These are phyloP conservation scores for Hydnomerulius pinastri DNA, from an alignment of 768 basidiomycete species.

Conservation along the genomic window DNA sequence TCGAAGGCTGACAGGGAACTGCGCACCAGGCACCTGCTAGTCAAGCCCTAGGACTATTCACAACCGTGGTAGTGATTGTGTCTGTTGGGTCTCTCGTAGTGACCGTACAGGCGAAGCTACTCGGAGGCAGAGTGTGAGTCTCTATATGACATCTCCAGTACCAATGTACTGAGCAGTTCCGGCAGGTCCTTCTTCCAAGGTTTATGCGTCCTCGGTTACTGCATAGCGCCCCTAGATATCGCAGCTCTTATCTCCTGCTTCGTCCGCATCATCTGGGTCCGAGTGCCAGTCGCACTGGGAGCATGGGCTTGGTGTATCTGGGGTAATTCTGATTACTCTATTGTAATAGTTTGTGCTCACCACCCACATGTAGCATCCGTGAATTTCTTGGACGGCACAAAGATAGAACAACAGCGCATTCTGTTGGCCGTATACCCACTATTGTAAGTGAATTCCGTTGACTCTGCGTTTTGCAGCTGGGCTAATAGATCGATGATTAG, in stretches of 20 bases:
- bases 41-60: constrained; percentile 89
- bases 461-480: constrained; percentile 3
- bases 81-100: constrained; percentile 89
- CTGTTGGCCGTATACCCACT: constrained; percentile 96
- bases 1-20: not conserved
- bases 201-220: constrained; percentile 92
- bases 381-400: constrained; percentile 94
- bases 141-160: not conserved
- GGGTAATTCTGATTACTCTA: constrained; percentile 53
- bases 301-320: constrained; percentile 98
- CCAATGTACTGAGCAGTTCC: constrained; percentile 2
- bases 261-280: constrained; percentile 81
- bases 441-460: constrained; percentile 52
- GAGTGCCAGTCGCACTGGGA: constrained; percentile 80
- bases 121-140: constrained; percentile 80
- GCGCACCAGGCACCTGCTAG: constrained; percentile 70
- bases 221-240: constrained; percentile 88
- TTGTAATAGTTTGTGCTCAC: constrained; percentile 1
- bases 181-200: constrained; percentile 93
- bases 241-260: constrained; percentile 88
- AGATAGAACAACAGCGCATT: constrained; percentile 87
- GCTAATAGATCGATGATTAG: constrained; percentile 37
- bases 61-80: constrained; percentile 90
- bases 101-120: constrained; percentile 93
- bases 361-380: constrained; percentile 65